A percentile compares a stretch with the other conserved stretches of the same genome.
These are phyloP conservation scores for Paxillus rubicundulus DNA, from an alignment of 768 basidiomycete genomes.

Conservation along the genomic window DNA sequence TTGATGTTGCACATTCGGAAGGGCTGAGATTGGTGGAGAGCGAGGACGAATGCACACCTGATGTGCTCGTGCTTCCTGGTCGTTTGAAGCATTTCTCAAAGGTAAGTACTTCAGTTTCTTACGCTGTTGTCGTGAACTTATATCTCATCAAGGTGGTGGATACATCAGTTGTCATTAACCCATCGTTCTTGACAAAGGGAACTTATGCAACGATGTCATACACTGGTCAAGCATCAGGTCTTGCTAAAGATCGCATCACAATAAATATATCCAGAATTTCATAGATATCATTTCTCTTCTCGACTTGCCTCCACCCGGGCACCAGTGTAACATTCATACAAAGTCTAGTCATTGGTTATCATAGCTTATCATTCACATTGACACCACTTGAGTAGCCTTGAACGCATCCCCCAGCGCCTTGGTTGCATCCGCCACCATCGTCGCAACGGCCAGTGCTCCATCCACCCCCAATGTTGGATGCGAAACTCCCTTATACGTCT, in stretches of 20 bases:
- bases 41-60: conserved; percentile 56
- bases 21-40: conserved; percentile 38
- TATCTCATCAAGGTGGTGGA: conserved; percentile 60
- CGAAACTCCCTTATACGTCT: conserved; percentile 55
- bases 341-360: background rate
- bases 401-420: conserved; percentile 20
- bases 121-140: background rate
- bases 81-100: conserved; percentile 87
- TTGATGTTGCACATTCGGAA: conserved; percentile 80
- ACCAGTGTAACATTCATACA: background rate
- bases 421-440: conserved; percentile 20
- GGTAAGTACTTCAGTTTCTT: conserved; percentile 40
- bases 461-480: conserved; percentile 75
- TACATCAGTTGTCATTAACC: conserved; percentile 78
- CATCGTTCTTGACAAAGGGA: conserved; percentile 69
- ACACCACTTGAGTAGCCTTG: background rate
- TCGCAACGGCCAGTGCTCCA: conserved; percentile 30
- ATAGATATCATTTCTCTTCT: conserved; percentile 12
- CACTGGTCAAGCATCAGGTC: conserved; percentile 24
- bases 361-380: background rate
- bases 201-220: conserved; percentile 49
- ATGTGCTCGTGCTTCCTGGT: conserved; percentile 86
- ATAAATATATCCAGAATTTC: conserved; percentile 23
- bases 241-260: conserved; percentile 28
- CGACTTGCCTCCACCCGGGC: background rate